phyloP scores from a whole-genome alignment of 768 basidiomycete genomes.

The Tricholoma matsutake region DNA sequence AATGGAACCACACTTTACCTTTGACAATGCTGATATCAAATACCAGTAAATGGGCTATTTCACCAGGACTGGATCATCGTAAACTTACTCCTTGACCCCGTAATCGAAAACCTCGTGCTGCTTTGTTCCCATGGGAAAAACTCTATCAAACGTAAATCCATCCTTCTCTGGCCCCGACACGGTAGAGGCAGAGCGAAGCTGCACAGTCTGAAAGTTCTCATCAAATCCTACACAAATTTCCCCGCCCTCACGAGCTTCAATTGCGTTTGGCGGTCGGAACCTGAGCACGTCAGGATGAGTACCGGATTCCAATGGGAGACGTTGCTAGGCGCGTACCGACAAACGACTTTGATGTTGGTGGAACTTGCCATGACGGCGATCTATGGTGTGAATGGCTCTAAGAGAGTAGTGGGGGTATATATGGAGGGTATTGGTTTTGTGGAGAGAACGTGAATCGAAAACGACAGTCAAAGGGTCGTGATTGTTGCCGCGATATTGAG shows the following conservation, averaged over 20 bases:
- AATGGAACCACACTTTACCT: constrained; percentile 43
- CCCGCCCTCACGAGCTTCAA: constrained; percentile 85
- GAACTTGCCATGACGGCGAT: constrained; percentile 57
- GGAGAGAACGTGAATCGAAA: constrained; percentile 11
- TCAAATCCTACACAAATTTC: constrained; percentile 89
- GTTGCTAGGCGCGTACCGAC: constrained; percentile 65
- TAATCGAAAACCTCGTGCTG: constrained; percentile 98
- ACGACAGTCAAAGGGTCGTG: constrained; percentile 13
- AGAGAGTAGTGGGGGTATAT: constrained; percentile 11
- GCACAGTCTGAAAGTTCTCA: constrained; percentile 81
- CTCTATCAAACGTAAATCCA: constrained; percentile 97
- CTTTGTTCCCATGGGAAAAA: constrained; percentile 88
- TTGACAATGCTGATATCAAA: constrained; percentile 70
- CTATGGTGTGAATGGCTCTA: constrained; percentile 17
- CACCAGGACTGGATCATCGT: constrained; percentile 3
- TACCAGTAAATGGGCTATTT: constrained; percentile 19
- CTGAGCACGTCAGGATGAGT: constrained; percentile 37
- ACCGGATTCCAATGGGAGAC: constrained; percentile 1
- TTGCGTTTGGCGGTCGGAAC: constrained; percentile 92
- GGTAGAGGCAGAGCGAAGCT: constrained; percentile 67
- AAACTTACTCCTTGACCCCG: constrained; percentile 90
- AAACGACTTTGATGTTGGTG: constrained; percentile 98
- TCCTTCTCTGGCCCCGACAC: constrained; percentile 89
- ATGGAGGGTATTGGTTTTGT: constrained; percentile 10
- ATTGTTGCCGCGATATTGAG: constrained; percentile 22